phyloP scores from a whole-genome alignment of 768 basidiomycete genomes.

The Serpula lacrymans region DNA sequence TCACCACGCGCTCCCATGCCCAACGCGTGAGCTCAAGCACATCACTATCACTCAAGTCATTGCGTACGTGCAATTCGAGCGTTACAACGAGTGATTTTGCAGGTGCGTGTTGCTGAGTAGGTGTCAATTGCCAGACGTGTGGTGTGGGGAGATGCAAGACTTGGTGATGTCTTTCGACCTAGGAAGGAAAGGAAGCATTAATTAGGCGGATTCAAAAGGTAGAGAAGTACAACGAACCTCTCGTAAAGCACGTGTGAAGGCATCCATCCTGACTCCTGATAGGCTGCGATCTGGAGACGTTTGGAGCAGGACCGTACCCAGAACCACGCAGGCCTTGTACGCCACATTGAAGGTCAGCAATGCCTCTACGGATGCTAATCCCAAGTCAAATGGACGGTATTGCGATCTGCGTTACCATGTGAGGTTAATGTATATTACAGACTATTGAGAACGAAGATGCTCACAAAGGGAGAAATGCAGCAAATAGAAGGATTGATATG shows the following conservation, averaged over 20 bases:
- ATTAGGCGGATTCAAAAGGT: constrained; percentile 5
- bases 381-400: constrained; percentile 76
- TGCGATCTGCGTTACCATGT: constrained; percentile 36
- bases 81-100: constrained; percentile 54
- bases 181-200: constrained; percentile 1
- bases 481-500: constrained; percentile 49
- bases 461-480: constrained; percentile 54
- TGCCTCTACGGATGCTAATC: constrained; percentile 76
- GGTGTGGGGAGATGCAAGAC: constrained; percentile 82
- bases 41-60: constrained; percentile 65
- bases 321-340: constrained; percentile 77
- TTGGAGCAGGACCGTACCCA: constrained; percentile 85
- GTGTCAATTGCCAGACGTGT: constrained; percentile 84
- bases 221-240: constrained; percentile 50
- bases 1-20: constrained; percentile 67
- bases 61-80: constrained; percentile 71
- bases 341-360: constrained; percentile 79
- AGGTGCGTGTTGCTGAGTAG: constrained; percentile 29
- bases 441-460: constrained; percentile 23
- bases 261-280: constrained; percentile 69
- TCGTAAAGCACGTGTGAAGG: constrained; percentile 74
- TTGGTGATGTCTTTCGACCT: constrained; percentile 84
- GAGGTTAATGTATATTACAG: background rate
- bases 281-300: constrained; percentile 72
- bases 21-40: constrained; percentile 70